phyloP scores from a whole-genome alignment of 176 grass and related monocot genomes.

The Leersia perrieri region DNA sequence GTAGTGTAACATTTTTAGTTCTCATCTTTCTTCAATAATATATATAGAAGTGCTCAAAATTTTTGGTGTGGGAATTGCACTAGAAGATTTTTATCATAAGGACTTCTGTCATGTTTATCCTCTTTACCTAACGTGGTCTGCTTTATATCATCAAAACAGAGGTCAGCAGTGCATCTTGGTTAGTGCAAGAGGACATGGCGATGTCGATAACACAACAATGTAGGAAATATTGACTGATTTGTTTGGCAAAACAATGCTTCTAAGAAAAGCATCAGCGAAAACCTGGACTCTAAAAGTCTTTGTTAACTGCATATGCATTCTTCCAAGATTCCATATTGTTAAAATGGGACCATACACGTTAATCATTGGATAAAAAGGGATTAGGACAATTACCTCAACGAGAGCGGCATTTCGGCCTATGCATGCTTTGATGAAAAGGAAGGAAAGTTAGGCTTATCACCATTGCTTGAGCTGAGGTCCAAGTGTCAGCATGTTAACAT shows the following conservation, averaged over 20 bases:
- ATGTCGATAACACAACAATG: not conserved
- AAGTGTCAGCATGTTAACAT: constrained; percentile 51
- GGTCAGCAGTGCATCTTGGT: not conserved
- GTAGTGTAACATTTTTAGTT: not conserved
- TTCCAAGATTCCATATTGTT: constrained; percentile 37
- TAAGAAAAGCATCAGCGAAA: constrained; percentile 14
- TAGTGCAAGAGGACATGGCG: not conserved
- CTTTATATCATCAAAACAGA: not conserved
- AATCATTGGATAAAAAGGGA: constrained; percentile 23
- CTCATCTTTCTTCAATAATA: too few species aligned
- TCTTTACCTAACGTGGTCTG: not conserved
- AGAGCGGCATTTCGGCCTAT: constrained; percentile 24
- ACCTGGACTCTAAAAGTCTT: constrained; percentile 2
- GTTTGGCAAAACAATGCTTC: not conserved
- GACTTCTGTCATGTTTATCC: not conserved
- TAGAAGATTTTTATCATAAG: not conserved
- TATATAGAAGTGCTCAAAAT: not conserved
- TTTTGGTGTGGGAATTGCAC: not conserved
- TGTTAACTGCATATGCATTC: not conserved
- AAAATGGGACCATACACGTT: constrained; percentile 42
- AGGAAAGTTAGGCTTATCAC: constrained; percentile 42
- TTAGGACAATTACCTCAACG: constrained; percentile 41
- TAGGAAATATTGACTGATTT: not conserved
- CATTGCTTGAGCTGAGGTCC: constrained; percentile 35
- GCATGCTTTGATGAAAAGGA: constrained; percentile 29